Evolutionary conservation across 2,329 filamentous ascomycete genomes (phyloP).

Genomic region (Cercospora janseana): DNA sequence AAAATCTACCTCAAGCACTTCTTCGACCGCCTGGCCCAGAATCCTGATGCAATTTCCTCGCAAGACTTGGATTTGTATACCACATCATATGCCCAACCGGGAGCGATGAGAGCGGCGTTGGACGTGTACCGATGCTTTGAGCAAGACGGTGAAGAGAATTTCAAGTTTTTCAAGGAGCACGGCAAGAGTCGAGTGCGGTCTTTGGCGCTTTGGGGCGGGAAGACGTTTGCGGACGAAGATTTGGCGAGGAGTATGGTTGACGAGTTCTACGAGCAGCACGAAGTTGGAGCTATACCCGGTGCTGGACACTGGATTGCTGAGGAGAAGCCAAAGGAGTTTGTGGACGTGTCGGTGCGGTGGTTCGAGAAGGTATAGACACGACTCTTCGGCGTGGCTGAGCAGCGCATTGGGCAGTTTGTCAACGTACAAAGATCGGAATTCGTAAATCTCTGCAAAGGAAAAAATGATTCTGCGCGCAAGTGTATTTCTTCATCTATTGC

Average conservation of each 20-base stretch:
- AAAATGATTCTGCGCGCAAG: too few species aligned
- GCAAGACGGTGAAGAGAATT: slow-evolving; percentile 32
- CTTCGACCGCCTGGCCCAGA: slow-evolving; percentile 41
- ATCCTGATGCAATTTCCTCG: slow-evolving; percentile 39
- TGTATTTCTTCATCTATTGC: too few species aligned
- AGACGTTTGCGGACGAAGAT: slow-evolving; percentile 33
- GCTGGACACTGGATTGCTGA: slow-evolving; percentile 42
- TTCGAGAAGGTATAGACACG: slow-evolving; percentile 25
- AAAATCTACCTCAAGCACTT: slow-evolving; percentile 47
- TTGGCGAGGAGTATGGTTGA: slow-evolving; percentile 28
- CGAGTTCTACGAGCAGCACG: slow-evolving; percentile 37
- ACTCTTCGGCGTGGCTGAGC: neutral
- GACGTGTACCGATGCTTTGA: slow-evolving; percentile 39
- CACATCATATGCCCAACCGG: slow-evolving; percentile 37
- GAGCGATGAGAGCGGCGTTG: slow-evolving; percentile 37
- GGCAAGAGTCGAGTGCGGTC: slow-evolving; percentile 32
- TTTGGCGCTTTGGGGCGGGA: slow-evolving; percentile 36
- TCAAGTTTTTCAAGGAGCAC: slow-evolving; percentile 16
- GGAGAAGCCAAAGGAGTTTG: slow-evolving; percentile 42
- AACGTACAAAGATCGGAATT: neutral
- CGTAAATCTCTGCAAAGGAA: too few species aligned
- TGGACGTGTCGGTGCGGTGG: slow-evolving; percentile 35
- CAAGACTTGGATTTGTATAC: slow-evolving; percentile 44
- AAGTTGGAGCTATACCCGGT: slow-evolving; percentile 30
- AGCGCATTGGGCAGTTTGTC: neutral